phyloP scores from a whole-genome alignment of 768 basidiomycete species.

The Gyrodon lividus region DNA sequence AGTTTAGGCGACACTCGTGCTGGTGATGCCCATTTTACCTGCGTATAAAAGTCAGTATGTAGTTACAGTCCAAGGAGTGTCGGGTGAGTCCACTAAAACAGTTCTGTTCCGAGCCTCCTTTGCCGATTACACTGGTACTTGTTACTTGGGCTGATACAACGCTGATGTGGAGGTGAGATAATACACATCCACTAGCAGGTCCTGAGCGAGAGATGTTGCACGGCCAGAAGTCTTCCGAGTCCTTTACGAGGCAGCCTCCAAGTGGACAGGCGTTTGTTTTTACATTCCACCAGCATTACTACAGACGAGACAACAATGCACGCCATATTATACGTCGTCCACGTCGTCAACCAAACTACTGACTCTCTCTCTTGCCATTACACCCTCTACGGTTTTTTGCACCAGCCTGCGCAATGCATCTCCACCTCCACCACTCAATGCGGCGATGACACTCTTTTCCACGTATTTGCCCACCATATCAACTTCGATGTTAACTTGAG shows the following conservation, averaged over 20 bases:
- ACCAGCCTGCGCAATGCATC: conserved; percentile 48
- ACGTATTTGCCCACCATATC: conserved; percentile 95
- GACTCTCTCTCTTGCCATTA: conserved; percentile 44
- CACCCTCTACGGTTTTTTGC: conserved; percentile 57
- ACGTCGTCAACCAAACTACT: not conserved
- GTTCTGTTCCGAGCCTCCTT: not conserved
- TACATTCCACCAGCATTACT: no score
- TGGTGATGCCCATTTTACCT: conserved; percentile 2
- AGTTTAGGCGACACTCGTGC: not conserved
- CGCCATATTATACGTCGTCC: no score
- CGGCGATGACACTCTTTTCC: conserved; percentile 74
- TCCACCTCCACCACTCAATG: conserved; percentile 55
- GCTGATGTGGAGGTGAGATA: no score
- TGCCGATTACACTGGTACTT: not conserved
- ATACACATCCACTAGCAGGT: no score
- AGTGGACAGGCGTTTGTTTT: no score
- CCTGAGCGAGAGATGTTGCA: no score
- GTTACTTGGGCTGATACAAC: no score
- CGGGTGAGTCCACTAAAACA: not conserved
- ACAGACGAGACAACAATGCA: not conserved
- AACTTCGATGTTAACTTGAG: conserved; percentile 91
- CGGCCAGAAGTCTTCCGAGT: no score
- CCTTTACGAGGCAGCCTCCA: no score
- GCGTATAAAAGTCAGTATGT: conserved; percentile 1
- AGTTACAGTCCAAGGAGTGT: conserved; percentile 7